Evolutionary conservation across 2,329 filamentous ascomycete species (phyloP), one percentile per base, ranked within the genome.

Genomic region (Aspergillus sp.): DNA sequence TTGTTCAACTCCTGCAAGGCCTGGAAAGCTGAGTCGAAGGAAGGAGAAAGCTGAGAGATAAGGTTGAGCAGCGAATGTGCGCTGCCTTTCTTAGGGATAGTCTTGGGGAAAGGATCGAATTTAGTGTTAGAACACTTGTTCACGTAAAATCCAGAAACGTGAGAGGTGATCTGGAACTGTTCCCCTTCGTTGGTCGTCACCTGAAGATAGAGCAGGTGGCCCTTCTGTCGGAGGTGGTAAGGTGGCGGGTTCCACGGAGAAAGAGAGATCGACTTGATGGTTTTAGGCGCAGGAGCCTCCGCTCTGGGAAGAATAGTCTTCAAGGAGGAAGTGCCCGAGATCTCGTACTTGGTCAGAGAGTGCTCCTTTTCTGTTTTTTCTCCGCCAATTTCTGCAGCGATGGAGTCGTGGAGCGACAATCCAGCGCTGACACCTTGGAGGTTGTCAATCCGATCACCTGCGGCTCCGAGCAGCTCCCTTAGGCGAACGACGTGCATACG

Each of bases 211-310:
- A 99, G 83, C 57, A 99, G 80, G 74, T 99, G 95, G 20, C 95
- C 95, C 71, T 90, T 91, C 71, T 96, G 91, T 64, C 93, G 87
- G 52, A 97, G 84, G 71, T 96, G 86, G 72, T 93, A 92, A 47
- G 95, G 95, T 41, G 93, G 93, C 38, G 96, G 95, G 77, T 98
- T 98, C 95, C 95, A 99, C 5, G 92, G 83, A 13, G 95, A 98
- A 30, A 99, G 80, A 30, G 90, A 87, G 53, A 99, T 85, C 13
- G 87, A 85, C 78, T 97, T 98, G 65, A 99, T 83, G 1, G 93
- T 96, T 82, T 93, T 97, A 2, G 93, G 93, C 3, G 89, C 81
- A 18, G 87, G 78, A 15, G 88, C 84, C 59, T 87, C 81, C 36
- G 82, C 74, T 53, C 82, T 80, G 4, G 92, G 90, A 15, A 97